Base-by-base conservation (phyloP, 129 eudicot genomes). In the Lactuca sativa region DNA sequence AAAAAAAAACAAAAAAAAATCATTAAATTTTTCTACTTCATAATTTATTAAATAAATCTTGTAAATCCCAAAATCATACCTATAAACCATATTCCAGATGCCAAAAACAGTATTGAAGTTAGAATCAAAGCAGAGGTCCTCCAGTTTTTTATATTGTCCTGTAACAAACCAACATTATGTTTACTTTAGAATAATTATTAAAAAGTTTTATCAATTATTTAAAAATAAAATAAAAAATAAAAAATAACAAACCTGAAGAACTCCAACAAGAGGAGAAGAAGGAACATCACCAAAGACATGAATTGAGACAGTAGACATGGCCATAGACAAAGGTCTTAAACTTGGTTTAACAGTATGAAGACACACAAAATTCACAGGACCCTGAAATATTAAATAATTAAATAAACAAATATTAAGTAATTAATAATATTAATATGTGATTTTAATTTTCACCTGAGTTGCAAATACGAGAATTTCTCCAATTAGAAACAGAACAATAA, bases 231-330 rank as follows among this genome's bases (percentile, higher is more conserved):
- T 6, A 18, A 55, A 31, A 41, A 33, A 1, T 6, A 3, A 16
- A n/a, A 63, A 41, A 9, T 40, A 38, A 60, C 57, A 11, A 53
- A 92, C 98, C 98, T 92, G 95, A 52, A 92, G 68, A 77, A 89
- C 88, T 33, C 98, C 98, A 52, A 92, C 96, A 65, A 92, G 96
- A 13, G 98, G 96, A 58, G 96, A 81, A n/a, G 98, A 92, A 51
- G 98, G 98, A 72, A 92, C 98, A 17, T 92, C 98, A 43, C 98
- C 98, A 68, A 92, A 89, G 4, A 89, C 67, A 76, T 92, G 98
- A 81, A 92, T 92, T 6, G 96, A 76, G 16, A 92, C 98, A 4
- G 98, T 92, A 12, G 98, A 92, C 72, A 92, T 92, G 16, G 98
- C 96, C 95, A 92, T 92, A 30, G 98, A 85, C 59, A 92, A 71